Conservation (phyloP, 345 rosid species). For the Passiflora organensis region DNA sequence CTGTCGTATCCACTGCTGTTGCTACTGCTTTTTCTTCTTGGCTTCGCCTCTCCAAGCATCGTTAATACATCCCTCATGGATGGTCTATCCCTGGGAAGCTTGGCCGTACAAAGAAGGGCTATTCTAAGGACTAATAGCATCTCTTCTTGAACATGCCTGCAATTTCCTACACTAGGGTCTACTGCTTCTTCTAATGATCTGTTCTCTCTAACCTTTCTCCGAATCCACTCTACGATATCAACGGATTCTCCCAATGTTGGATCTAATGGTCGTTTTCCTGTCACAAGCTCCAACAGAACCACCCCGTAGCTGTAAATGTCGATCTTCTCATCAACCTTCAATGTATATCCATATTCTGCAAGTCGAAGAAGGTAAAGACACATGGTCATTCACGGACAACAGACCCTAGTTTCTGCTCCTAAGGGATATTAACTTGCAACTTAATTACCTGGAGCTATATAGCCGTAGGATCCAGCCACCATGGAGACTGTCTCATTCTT, state of each 20-base stretch:
- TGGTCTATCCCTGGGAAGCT: slow-evolving; percentile 87
- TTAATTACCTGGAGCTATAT: slow-evolving; percentile 83
- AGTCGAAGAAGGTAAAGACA: background rate
- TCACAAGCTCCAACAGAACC: slow-evolving; percentile 74
- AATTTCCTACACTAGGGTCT: slow-evolving; percentile 64
- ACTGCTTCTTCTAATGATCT: slow-evolving; percentile 55
- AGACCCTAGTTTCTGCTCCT: background rate
- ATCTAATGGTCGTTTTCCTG: slow-evolving; percentile 63
- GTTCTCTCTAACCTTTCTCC: slow-evolving; percentile 59
- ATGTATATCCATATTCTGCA: slow-evolving; percentile 89
- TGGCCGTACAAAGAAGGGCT: slow-evolving; percentile 80
- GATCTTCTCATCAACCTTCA: slow-evolving; percentile 90
- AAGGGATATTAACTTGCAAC: background rate
- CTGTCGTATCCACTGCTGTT: slow-evolving; percentile 29
- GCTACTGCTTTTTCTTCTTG: slow-evolving; percentile 72
- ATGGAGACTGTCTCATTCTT: slow-evolving; percentile 86
- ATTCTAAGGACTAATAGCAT: slow-evolving; percentile 81
- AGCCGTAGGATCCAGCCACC: slow-evolving; percentile 98
- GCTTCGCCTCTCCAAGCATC: slow-evolving; percentile 93
- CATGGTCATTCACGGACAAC: background rate
- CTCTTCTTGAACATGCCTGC: slow-evolving; percentile 89
- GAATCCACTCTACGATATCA: slow-evolving; percentile 70
- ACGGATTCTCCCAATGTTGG: slow-evolving; percentile 63
- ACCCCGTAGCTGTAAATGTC: slow-evolving; percentile 91
- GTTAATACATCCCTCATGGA: slow-evolving; percentile 85